Percentiles rank a stretch among this genome's conserved stretches.
Conservation (phyloP, 495 filamentous ascomycete genomes). For the Penicillium goetzii region DNA sequence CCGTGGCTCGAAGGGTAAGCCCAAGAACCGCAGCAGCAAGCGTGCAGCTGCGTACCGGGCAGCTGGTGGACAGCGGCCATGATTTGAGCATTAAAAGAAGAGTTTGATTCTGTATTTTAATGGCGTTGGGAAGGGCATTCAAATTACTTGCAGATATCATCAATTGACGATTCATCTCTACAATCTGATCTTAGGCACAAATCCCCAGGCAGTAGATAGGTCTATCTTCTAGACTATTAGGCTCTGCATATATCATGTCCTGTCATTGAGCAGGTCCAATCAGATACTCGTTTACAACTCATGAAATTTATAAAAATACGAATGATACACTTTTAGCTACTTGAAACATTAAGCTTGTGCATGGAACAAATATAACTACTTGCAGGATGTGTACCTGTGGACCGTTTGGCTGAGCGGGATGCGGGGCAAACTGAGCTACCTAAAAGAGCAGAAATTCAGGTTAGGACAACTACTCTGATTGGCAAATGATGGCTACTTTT, state of each 20-base stretch:
- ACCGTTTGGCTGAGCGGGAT: not conserved
- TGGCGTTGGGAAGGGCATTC: constrained; percentile 33
- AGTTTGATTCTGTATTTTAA: constrained; percentile 26
- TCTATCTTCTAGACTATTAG: too few species aligned
- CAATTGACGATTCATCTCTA: constrained; percentile 16
- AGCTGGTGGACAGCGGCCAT: constrained; percentile 52
- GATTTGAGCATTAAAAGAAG: constrained; percentile 18
- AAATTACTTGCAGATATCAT: constrained; percentile 23
- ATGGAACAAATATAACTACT: not conserved
- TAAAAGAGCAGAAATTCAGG: not conserved
- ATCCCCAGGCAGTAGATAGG: too few species aligned
- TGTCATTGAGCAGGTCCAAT: too few species aligned
- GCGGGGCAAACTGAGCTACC: not conserved
- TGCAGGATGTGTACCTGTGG: not conserved
- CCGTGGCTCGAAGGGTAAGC: constrained; percentile 58
- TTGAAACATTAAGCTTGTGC: not conserved
- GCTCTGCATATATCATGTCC: too few species aligned
- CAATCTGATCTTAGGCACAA: not conserved
- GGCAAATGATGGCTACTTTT: not conserved
- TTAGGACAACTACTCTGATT: not conserved
- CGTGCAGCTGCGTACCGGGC: constrained; percentile 72
- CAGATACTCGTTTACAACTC: too few species aligned
- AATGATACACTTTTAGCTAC: too few species aligned
- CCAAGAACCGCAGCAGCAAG: constrained; percentile 52
- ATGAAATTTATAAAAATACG: too few species aligned